Conservation (phyloP, 805 yeast species). For the Ogataea paradorogensis region DNA sequence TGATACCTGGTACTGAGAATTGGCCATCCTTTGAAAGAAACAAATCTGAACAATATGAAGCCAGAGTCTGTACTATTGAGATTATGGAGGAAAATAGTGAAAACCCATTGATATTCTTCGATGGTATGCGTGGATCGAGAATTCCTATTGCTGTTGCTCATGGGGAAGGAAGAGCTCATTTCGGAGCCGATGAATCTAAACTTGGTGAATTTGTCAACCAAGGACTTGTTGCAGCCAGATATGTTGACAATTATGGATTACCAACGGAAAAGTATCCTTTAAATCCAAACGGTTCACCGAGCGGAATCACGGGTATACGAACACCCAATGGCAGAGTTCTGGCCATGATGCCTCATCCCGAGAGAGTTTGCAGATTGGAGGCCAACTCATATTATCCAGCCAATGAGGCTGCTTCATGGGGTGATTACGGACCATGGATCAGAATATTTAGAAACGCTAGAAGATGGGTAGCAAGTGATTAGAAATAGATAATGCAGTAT, state of each 20-base stretch:
- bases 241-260: conserved; percentile 87
- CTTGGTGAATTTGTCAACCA: conserved; percentile 47
- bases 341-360: conserved; percentile 99
- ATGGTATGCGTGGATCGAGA: conserved; percentile 89
- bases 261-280: conserved; percentile 81
- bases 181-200: conserved; percentile 43
- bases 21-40: conserved; percentile 98
- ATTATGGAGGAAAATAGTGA: conserved; percentile 53
- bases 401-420: conserved; percentile 61
- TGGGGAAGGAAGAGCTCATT: conserved; percentile 94
- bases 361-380: conserved; percentile 84
- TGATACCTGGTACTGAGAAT: conserved; percentile 89
- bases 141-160: conserved; percentile 98
- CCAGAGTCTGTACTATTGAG: conserved; percentile 88
- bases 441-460: conserved; percentile 89
- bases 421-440: conserved; percentile 92
- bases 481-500: not conserved
- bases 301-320: conserved; percentile 88
- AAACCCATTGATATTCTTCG: conserved; percentile 64
- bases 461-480: conserved; percentile 67
- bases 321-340: conserved; percentile 91
- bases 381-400: conserved; percentile 88
- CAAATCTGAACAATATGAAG: conserved; percentile 92
- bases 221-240: conserved; percentile 67
- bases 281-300: conserved; percentile 95